These are phyloP conservation scores for Haemoproteus tartakovskyi DNA, from an alignment of 169 alveolate species.

Conservation along the genomic window DNA sequence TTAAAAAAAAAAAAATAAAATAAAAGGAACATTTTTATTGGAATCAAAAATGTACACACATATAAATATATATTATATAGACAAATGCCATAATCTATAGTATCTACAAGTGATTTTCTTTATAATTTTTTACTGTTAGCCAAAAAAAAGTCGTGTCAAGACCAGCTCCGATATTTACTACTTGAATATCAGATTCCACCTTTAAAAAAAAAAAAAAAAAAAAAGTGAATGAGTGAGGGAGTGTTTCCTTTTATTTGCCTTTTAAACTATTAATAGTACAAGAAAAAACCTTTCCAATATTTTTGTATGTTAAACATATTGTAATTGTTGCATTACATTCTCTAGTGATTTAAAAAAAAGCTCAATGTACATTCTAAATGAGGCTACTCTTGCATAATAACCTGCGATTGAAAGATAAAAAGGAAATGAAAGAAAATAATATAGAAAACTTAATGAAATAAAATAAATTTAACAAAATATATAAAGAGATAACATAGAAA, in stretches of 20 bases:
- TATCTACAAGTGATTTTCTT: no score
- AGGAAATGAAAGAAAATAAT: not conserved
- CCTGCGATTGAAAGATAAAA: conserved; percentile 41
- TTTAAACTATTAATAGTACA: no score
- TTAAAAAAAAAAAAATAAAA: not conserved
- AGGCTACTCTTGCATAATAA: conserved; percentile 66
- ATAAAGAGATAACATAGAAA: not conserved
- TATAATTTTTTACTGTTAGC: conserved; percentile 11
- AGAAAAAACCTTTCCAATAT: no score
- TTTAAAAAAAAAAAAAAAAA: not conserved
- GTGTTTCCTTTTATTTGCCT: not conserved
- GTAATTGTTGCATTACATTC: conserved; percentile 15
- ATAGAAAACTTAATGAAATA: no score
- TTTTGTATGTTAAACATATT: no score
- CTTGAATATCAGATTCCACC: conserved; percentile 40
- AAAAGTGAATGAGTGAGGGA: no score
- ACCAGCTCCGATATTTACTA: conserved; percentile 65
- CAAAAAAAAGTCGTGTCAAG: conserved; percentile 67
- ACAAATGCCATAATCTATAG: not conserved
- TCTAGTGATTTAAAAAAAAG: conserved; percentile 41
- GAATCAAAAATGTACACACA: no score
- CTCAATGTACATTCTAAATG: conserved; percentile 48
- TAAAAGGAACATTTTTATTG: not conserved
- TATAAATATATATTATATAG: no score
- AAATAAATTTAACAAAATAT: not conserved